Base-by-base conservation (phyloP, 176 grass and related monocot species). In the Typha latifolia region DNA sequence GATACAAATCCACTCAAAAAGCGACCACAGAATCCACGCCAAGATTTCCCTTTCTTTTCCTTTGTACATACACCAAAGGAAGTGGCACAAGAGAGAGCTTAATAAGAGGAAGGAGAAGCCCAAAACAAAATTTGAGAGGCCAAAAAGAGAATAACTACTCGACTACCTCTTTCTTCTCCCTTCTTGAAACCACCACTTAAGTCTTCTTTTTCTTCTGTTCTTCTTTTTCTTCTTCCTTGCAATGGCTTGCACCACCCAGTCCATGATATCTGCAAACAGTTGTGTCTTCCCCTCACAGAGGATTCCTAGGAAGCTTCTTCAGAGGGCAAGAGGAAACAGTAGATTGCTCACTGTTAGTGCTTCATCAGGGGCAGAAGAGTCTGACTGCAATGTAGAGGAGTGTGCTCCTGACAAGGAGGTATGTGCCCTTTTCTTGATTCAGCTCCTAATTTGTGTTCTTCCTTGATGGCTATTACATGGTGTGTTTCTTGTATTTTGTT, bases 391-490 rank as follows among this genome's bases (percentile, higher is more conserved):
- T 71, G 71, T 49, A 14, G 94, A 77, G 68, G 95, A 87, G 78
- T 99, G 89, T 64, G 95, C 95, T 18, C 95, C 95, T 13, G 86
- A 99, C 14, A 90, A 99, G 84, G 95, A 99, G 89, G 94, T 88
- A 9, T 73, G 37, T 27, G n/a, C 56, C 15, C 23, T 16, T 4
- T 22, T 32, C 20, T 59, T 19, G 11, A 59, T 22, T 59, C 15
- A 9, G 16, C 11, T 26, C 21, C 37, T 47, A 23, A 53, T 49
- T 23, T 78, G 20, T 7, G 2, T 50, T 47, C 14, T 5, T 59
- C 16, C 65, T 48, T 14, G 12, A 3, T 37, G 34, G 4, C 4
- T 37, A 8, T 37, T 37, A 43, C 37, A 43, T 43, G 37, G 9
- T 43, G 37, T 43, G 37, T 43, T 43, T 43, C 37, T 43, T 43